Evolutionary conservation across 2,329 filamentous ascomycete genomes (phyloP).

Genomic region (Dactylonectria macrodidyma): DNA sequence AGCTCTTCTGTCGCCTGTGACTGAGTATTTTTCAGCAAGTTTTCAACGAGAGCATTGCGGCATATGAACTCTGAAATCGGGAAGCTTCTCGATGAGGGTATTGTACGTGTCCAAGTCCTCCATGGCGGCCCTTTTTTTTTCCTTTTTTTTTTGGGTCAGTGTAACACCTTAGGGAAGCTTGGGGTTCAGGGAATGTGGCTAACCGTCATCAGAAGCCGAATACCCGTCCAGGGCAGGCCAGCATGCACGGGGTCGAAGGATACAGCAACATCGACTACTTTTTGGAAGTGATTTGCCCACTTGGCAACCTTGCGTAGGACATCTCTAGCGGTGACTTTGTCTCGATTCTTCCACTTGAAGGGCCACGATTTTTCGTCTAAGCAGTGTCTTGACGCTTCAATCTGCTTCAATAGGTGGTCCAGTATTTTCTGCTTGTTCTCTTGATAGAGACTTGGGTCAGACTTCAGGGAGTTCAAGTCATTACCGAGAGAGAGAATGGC

Average conservation of each 20-base stretch:
- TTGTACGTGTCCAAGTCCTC: not conserved
- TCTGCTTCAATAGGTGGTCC: not conserved
- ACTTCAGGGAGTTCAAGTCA: not conserved
- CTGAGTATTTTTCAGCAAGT: not conserved
- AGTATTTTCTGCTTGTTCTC: not conserved
- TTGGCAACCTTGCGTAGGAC: conserved; percentile 23
- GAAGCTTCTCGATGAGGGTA: not conserved
- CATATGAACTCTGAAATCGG: not conserved
- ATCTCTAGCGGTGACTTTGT: conserved; percentile 23
- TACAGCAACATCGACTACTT: not conserved
- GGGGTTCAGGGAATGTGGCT: not conserved
- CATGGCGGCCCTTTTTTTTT: not conserved
- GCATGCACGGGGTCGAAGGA: not conserved
- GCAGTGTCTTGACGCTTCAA: not conserved
- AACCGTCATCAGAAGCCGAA: not conserved
- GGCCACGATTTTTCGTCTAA: conserved; percentile 19
- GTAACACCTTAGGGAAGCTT: not conserved
- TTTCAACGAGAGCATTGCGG: not conserved
- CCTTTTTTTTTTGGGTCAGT: not conserved
- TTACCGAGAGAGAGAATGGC: not conserved
- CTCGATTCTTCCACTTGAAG: conserved; percentile 23
- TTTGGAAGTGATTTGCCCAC: conserved; percentile 29
- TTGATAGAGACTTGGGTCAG: not conserved
- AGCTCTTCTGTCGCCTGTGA: conserved; percentile 3
- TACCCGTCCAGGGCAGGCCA: not conserved